Base-by-base conservation (phyloP, 768 basidiomycete genomes). In the Serendipita indica region DNA sequence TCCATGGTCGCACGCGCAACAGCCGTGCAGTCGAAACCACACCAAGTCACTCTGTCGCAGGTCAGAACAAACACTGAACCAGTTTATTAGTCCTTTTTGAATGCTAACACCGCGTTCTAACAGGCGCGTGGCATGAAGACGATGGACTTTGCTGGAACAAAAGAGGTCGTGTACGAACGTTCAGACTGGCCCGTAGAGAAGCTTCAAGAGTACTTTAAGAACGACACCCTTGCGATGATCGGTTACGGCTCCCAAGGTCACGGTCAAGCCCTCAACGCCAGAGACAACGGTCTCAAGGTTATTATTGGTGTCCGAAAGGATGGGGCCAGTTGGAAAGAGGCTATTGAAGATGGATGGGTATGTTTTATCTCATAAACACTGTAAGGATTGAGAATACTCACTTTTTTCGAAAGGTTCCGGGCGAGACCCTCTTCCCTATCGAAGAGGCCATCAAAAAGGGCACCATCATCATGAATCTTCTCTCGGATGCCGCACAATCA, bases 171-270 rank as follows among this genome's bases (percentile, higher is more conserved):
- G 45, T 97, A 93, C 68, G 93, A 97, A 75, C 89, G 89, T 63
- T 80, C 79, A 65, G 96, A 99, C 80, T 99, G 96, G 96, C 96
- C 96, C 33, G 75, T 94, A 62, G 83, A 90, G 62, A 98, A 89
- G 75, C 84, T 99, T 69, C 94, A 98, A 72, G 92, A 98, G 71
- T 99, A 94, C 80, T 96, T 99, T 81, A 98, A 98, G 75, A 87
- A 98, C 69, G 96, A 99, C 73, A 97, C 93, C 64, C 89, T 99
- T 58, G 94, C 94, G 62, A 83, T 99, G 73, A 98, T 98, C 66
- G 96, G 96, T 61, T 98, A 99, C 69, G 96, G 96, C 62, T 98
- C 96, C 12, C 92, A 94, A 74, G 93, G 94, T 39, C 96, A 98
- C 72, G 96, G 96, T 18, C 96, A 98, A 73, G 93, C 94, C 63